Conservation (phyloP, 2,329 filamentous ascomycete genomes). For the Colletotrichum lindemuthianum region DNA sequence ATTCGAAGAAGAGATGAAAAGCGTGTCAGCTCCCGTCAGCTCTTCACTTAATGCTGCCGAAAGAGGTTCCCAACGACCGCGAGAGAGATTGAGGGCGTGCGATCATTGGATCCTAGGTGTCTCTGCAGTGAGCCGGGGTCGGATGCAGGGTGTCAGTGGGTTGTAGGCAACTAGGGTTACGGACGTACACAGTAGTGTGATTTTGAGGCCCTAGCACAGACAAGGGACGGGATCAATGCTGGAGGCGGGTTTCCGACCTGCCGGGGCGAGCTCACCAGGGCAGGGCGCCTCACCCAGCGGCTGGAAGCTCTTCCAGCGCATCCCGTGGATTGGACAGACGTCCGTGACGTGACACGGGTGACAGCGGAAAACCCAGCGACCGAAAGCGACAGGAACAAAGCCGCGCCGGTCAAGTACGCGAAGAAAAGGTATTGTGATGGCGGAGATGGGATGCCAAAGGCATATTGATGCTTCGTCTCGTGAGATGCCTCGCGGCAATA, state of each 20-base stretch:
- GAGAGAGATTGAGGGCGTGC: too few relatives aligned
- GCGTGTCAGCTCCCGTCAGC: too few relatives aligned
- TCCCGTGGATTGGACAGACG: slow-evolving; percentile 13
- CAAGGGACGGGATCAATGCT: slow-evolving; percentile 27
- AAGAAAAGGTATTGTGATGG: too few relatives aligned
- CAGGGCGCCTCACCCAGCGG: slow-evolving; percentile 12
- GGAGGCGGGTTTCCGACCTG: slow-evolving; percentile 23
- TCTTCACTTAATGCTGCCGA: too few relatives aligned
- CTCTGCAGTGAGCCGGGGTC: slow-evolving; percentile 4
- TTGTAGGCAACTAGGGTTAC: slow-evolving; percentile 34
- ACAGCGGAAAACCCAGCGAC: not conserved
- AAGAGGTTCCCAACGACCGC: too few relatives aligned
- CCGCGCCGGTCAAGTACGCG: too few relatives aligned
- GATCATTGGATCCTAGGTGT: too few relatives aligned
- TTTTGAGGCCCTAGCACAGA: slow-evolving; percentile 29
- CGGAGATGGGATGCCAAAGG: too few relatives aligned
- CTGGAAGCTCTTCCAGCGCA: not conserved
- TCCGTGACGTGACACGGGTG: not conserved
- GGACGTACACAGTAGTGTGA: slow-evolving; percentile 21
- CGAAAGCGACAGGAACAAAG: too few relatives aligned
- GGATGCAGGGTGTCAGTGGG: slow-evolving; percentile 23
- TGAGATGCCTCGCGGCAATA: too few relatives aligned
- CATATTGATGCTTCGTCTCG: too few relatives aligned
- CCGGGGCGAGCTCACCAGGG: slow-evolving; percentile 21
- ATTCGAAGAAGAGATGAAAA: too few relatives aligned